Percentiles rank a stretch among this genome's conserved stretches.
Conservation (phyloP, 176 grass and related monocot species). For the Bothriochloa decipiens region DNA sequence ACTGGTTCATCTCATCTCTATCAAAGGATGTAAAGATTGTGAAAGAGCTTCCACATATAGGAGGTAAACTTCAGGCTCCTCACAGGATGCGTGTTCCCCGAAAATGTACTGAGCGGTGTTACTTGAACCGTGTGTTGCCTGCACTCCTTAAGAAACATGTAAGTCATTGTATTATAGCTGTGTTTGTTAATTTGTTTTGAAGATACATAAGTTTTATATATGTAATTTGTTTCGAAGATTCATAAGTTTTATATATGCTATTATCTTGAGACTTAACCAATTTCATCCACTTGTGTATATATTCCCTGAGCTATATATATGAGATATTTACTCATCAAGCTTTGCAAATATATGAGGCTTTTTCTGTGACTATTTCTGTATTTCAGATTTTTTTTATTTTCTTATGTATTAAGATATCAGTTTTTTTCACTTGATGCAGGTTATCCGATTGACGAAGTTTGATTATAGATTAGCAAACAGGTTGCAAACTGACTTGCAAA, state of each 20-base stretch:
- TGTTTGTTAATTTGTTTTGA: constrained; percentile 34
- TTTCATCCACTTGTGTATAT: constrained; percentile 7
- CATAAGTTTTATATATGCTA: constrained; percentile 9
- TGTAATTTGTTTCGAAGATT: constrained; percentile 38
- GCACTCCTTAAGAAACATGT: constrained; percentile 92
- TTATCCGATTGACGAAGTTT: constrained; percentile 90
- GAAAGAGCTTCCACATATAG: constrained; percentile 74
- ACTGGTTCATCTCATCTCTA: constrained; percentile 83
- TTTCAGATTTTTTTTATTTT: background rate
- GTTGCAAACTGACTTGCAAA: constrained; percentile 87
- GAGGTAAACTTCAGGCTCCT: constrained; percentile 61
- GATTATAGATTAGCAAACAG: constrained; percentile 96
- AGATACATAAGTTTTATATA: constrained; percentile 36
- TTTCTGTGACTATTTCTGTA: background rate
- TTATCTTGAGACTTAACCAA: constrained; percentile 3
- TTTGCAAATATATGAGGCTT: background rate
- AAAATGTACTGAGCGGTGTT: constrained; percentile 86
- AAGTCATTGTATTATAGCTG: constrained; percentile 47
- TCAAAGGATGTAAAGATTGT: constrained; percentile 90
- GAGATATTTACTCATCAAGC: constrained; percentile 11
- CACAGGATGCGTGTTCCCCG: constrained; percentile 91
- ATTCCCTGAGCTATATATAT: background rate
- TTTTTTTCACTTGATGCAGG: constrained; percentile 62
- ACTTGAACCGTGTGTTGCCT: constrained; percentile 90
- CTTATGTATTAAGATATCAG: constrained; percentile 20